Evolutionary conservation across 202 grass and related monocot genomes (phyloP).

Genomic region (Digitaria exilis): DNA sequence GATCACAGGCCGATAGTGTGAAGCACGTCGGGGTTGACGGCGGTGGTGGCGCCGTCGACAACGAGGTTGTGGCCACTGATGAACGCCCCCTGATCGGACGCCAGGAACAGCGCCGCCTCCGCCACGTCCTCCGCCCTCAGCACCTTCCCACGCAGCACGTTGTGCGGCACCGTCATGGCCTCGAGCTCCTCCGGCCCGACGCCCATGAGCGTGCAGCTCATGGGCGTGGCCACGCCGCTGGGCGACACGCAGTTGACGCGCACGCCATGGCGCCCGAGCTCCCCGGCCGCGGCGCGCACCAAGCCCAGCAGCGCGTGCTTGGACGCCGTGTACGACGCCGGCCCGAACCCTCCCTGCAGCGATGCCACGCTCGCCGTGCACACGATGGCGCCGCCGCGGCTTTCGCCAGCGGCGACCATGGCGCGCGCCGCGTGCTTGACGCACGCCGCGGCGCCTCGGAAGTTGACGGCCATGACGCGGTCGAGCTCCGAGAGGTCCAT

Average conservation of each 20-base stretch:
- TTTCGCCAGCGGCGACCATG: slow-evolving; percentile 37
- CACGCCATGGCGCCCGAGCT: slow-evolving; percentile 64
- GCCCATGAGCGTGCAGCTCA: slow-evolving; percentile 40
- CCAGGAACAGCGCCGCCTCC: slow-evolving; percentile 63
- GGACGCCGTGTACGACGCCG: slow-evolving; percentile 66
- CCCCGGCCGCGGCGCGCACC: slow-evolving; percentile 58
- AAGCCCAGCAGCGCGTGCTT: slow-evolving; percentile 88
- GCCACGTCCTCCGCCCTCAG: slow-evolving; percentile 56
- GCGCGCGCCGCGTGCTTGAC: slow-evolving; percentile 73
- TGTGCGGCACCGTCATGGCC: slow-evolving; percentile 19
- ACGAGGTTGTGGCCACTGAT: slow-evolving; percentile 77
- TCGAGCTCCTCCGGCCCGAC: slow-evolving; percentile 40
- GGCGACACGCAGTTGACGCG: slow-evolving; percentile 88
- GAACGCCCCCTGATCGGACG: slow-evolving; percentile 61
- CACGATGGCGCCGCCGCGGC: slow-evolving; percentile 61
- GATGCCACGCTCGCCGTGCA: slow-evolving; percentile 69
- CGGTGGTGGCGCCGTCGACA: slow-evolving; percentile 63
- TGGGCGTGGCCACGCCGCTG: slow-evolving; percentile 58
- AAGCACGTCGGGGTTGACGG: slow-evolving; percentile 45
- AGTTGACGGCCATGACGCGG: slow-evolving; percentile 85
- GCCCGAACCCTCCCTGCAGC: slow-evolving; percentile 54
- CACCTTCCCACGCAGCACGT: slow-evolving; percentile 54
- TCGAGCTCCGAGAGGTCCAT: slow-evolving; percentile 55
- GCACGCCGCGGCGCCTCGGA: slow-evolving; percentile 55
- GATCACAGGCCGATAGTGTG: slow-evolving; percentile 17